Percentiles rank a stretch among this genome's conserved stretches.
Conservation (phyloP, 2,329 filamentous ascomycete species). For the Sporothrix protearum region DNA sequence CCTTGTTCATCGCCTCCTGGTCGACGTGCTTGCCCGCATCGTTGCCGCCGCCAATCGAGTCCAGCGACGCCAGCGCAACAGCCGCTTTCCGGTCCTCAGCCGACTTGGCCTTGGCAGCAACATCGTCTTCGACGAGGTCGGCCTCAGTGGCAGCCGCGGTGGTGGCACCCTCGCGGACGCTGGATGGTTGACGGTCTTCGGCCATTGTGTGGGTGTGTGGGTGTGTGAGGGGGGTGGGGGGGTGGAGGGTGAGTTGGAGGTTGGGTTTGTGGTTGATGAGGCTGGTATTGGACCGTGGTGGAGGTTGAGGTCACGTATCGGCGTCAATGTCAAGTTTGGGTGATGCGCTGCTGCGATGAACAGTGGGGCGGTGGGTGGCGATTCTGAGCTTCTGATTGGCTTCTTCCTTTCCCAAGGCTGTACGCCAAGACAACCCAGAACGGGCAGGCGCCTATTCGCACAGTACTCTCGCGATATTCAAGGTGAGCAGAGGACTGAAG, state of each 20-base stretch:
- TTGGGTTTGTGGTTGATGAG: not conserved
- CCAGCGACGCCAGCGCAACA: constrained; percentile 67
- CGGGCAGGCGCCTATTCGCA: not conserved
- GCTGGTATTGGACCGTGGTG: not conserved
- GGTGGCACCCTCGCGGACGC: constrained; percentile 57
- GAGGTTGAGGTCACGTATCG: not conserved
- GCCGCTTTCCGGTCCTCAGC: constrained; percentile 76
- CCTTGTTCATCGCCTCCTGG: constrained; percentile 65
- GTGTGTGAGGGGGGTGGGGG: not conserved
- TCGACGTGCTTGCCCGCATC: constrained; percentile 60
- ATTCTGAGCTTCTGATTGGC: not conserved
- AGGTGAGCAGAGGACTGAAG: not conserved
- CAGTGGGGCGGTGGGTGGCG: not conserved
- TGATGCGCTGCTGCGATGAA: not conserved
- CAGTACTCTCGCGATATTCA: not conserved
- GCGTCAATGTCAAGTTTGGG: not conserved
- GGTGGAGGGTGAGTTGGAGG: not conserved
- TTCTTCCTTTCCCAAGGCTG: not conserved
- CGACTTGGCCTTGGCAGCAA: constrained; percentile 52
- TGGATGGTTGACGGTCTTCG: constrained; percentile 53
- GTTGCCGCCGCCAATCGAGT: constrained; percentile 46
- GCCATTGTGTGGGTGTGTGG: constrained; percentile 50
- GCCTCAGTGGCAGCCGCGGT: constrained; percentile 54
- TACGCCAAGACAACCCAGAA: not conserved
- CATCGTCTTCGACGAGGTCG: constrained; percentile 58